Conservation (phyloP, 495 filamentous ascomycete genomes). For the Oidiodendron maius region DNA sequence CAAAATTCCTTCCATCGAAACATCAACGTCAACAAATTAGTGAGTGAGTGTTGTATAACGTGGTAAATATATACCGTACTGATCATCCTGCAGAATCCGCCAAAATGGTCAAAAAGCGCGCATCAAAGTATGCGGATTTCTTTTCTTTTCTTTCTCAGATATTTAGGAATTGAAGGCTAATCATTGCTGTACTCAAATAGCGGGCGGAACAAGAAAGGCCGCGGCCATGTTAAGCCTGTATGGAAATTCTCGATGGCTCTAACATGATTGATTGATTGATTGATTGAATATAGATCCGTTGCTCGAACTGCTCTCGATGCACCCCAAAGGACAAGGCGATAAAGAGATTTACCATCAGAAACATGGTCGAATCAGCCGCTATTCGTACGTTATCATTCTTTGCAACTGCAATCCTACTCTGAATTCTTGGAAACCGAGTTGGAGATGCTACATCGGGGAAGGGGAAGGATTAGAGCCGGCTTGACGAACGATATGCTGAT, state of each 20-base stretch:
- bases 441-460: too few relatives aligned
- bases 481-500: slow-evolving; percentile 7
- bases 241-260: not conserved
- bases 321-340: slow-evolving; percentile 99
- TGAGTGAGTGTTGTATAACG: not conserved
- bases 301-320: slow-evolving; percentile 99
- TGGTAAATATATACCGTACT: not conserved
- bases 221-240: slow-evolving; percentile 75
- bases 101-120: slow-evolving; percentile 99
- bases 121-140: slow-evolving; percentile 96
- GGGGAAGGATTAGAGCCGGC: not conserved
- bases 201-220: slow-evolving; percentile 99
- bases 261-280: not conserved
- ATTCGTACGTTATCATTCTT: slow-evolving; percentile 72
- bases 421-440: too few relatives aligned
- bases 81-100: slow-evolving; percentile 42
- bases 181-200: too few relatives aligned
- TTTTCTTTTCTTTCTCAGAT: too few relatives aligned
- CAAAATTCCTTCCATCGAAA: too few relatives aligned
- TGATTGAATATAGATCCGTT: slow-evolving; percentile 66
- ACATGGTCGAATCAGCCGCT: slow-evolving; percentile 99
- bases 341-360: slow-evolving; percentile 99
- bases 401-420: not conserved
- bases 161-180: too few relatives aligned
- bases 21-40: too few relatives aligned